These are phyloP conservation scores for Aspergillus udagawae DNA, from an alignment of 2,329 filamentous ascomycete species.

Conservation along the genomic window DNA sequence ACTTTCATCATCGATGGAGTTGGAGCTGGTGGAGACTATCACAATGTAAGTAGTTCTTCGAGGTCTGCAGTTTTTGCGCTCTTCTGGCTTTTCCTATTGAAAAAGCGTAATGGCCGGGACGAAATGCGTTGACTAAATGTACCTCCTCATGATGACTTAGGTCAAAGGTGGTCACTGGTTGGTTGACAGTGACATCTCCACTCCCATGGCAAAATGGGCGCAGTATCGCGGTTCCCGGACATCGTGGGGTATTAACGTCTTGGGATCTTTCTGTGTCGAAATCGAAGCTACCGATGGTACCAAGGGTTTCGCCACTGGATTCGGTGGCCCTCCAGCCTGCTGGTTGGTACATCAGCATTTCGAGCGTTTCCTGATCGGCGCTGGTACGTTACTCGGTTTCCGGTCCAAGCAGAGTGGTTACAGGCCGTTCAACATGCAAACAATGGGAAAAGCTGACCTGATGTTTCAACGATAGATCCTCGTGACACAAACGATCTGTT, in stretches of 20 bases:
- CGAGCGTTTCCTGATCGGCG: conserved; percentile 82
- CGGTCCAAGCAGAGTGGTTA: neutral
- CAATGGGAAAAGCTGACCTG: neutral
- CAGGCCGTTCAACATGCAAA: neutral
- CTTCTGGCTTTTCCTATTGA: neutral
- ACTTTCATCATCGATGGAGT: conserved; percentile 46
- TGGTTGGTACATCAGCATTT: conserved; percentile 95
- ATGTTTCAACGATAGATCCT: conserved; percentile 56
- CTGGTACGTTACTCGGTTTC: conserved; percentile 43
- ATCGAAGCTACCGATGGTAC: conserved; percentile 85
- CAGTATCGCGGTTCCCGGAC: conserved; percentile 83
- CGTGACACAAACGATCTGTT: conserved; percentile 88
- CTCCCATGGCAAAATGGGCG: conserved; percentile 85
- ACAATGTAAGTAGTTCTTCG: conserved; percentile 66
- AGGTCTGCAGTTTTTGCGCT: neutral
- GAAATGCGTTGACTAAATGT: neutral
- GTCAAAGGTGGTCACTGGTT: conserved; percentile 64
- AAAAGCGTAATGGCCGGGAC: neutral
- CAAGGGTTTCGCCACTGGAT: conserved; percentile 91
- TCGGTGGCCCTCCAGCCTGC: conserved; percentile 87
- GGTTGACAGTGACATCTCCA: conserved; percentile 87
- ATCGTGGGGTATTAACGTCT: conserved; percentile 91
- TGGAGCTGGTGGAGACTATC: conserved; percentile 59
- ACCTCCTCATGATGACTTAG: conserved; percentile 12
- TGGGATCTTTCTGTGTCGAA: conserved; percentile 88